phyloP scores from a whole-genome alignment of 176 grass and related monocot species.

The Leersia perrieri region DNA sequence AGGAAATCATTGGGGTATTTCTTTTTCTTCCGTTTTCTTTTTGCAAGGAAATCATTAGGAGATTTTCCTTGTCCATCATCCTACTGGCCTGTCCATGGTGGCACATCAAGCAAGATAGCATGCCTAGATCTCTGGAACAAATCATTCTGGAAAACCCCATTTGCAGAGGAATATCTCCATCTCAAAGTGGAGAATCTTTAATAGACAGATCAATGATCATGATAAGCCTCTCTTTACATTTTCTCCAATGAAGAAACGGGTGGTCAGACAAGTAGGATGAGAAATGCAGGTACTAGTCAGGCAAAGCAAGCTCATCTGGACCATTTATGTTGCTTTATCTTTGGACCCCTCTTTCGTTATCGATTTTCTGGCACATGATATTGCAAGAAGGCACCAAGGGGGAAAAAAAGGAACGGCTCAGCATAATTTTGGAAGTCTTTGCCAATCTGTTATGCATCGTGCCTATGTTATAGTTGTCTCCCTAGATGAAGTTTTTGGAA shows the following conservation, averaged over 20 bases:
- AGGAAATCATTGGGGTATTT: background rate
- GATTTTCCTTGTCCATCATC: background rate
- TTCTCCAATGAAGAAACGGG: background rate
- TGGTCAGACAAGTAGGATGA: conserved; percentile 4
- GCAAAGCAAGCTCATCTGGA: background rate
- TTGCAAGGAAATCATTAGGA: background rate
- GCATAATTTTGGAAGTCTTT: background rate
- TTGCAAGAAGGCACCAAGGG: background rate
- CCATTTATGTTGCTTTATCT: conserved; percentile 30
- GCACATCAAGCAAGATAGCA: background rate
- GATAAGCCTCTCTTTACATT: background rate
- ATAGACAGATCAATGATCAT: background rate
- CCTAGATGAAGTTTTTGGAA: background rate
- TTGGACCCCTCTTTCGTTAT: background rate
- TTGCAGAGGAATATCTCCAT: background rate
- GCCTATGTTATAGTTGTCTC: background rate
- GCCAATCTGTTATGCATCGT: background rate
- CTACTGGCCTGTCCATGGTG: background rate
- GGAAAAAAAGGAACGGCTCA: background rate
- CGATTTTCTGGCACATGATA: background rate
- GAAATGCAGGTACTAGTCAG: conserved; percentile 10
- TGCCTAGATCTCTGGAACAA: background rate
- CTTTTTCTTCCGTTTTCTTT: background rate
- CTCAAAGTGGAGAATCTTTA: conserved; percentile 36
- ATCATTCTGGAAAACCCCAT: background rate